Conservation (phyloP, 1,284 basidiomycete genomes). For the Marasmius fiardii region DNA sequence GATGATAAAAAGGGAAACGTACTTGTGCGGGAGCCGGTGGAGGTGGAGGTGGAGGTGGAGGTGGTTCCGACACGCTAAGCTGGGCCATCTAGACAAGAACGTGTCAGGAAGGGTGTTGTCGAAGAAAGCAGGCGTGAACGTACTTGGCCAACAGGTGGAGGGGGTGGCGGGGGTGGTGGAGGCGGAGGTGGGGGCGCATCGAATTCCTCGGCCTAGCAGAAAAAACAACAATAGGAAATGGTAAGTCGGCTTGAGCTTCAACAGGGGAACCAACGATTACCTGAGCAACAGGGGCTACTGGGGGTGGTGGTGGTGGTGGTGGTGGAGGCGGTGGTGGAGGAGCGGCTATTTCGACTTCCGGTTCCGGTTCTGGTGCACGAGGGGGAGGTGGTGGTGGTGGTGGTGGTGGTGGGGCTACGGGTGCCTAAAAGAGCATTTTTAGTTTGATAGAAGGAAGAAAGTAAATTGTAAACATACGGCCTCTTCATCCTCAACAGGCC, state of each 20-base stretch:
- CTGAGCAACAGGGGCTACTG: no score
- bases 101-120: slow-evolving; percentile 20
- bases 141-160: slow-evolving; percentile 18
- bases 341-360: slow-evolving; percentile 20
- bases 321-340: neutral
- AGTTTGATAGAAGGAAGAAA: neutral
- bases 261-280: no score
- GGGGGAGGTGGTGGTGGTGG: slow-evolving; percentile 21
- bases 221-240: no score
- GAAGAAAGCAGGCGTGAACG: slow-evolving; percentile 13
- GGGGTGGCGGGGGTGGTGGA: slow-evolving; percentile 31
- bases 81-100: slow-evolving; percentile 2
- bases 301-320: no score
- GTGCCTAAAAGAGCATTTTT: slow-evolving; percentile 20
- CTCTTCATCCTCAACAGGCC: slow-evolving; percentile 27
- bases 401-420: slow-evolving; percentile 31
- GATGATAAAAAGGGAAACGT: slow-evolving; percentile 29
- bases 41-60: slow-evolving; percentile 18
- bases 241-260: neutral
- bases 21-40: slow-evolving; percentile 33
- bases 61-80: slow-evolving; percentile 16
- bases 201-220: neutral
- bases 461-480: slow-evolving; percentile 25
- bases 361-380: slow-evolving; percentile 20
- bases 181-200: slow-evolving; percentile 24